Evolutionary conservation across 1,284 basidiomycete species (phyloP), one percentile per base, ranked within the genome.

Genomic region (Trametes versicolor): DNA sequence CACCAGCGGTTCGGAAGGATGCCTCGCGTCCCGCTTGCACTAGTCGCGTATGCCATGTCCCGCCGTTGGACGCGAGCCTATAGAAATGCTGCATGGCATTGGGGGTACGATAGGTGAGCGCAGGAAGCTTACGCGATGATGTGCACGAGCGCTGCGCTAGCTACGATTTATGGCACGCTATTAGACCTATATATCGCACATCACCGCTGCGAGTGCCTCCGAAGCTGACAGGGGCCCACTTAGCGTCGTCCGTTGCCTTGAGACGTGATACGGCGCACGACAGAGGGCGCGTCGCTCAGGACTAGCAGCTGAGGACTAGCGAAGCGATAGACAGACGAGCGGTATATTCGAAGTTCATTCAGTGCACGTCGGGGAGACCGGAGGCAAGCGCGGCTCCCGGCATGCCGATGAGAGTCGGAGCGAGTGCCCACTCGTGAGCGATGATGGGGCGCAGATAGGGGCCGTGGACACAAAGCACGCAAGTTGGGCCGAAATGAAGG

Each of bases 371-470:
- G 49, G n/a, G 25, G 39, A 43, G 52, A 41, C 36, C 52, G 60
- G 52, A 41, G 29, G 59, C 29, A 45, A 25, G 52, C 10, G 27
- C 27, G 49, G 48, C 27, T 17, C 41, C 41, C 36, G 52, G 41
- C 25, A 37, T 55, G 60, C 60, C 60, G 60, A 61, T 61, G 60
- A 29, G 50, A 60, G 50, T 60, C 58, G 49, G 58, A 60, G 58
- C 34, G 49, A 23, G 21, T 9, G 21, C 23, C 2, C 9, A 9
- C 34, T 27, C 32, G 34, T 41, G 58, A 53, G 53, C 25, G 48
- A 56, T 62, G 60, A 57, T 45, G 53, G 48, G 36, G 25, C 12
- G 39, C 48, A 50, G 60, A 62, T 62, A 62, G 60, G 60, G 48
- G 53, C 36, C 47, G 17, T 23, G 19, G 23, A 39, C 45, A 45